Evolutionary conservation across 2,329 filamentous ascomycete species (phyloP).

Genomic region (Fusarium piperis): DNA sequence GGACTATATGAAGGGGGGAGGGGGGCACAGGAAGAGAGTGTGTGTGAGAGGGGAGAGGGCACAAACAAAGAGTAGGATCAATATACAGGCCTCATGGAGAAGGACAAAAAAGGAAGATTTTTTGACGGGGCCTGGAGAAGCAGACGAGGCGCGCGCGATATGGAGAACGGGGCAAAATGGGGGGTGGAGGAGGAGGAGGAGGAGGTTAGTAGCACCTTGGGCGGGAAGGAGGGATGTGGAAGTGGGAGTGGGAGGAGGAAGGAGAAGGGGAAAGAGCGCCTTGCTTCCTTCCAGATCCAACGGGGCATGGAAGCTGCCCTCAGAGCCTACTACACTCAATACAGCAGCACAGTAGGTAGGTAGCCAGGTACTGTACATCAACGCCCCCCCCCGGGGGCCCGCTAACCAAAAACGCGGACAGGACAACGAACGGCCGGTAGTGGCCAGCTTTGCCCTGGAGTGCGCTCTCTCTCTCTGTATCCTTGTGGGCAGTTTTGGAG

Average conservation of each 20-base stretch:
- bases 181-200: conserved; percentile 36
- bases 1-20: conserved; percentile 24
- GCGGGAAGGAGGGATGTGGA: conserved; percentile 31
- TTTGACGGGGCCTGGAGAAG: conserved; percentile 43
- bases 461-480: not conserved
- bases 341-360: not conserved
- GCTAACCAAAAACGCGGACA: conserved; percentile 14
- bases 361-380: not conserved
- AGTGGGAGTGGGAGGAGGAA: conserved; percentile 23
- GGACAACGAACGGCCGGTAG: conserved; percentile 1
- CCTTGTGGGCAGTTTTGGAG: not conserved
- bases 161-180: conserved; percentile 35
- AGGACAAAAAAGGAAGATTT: conserved; percentile 37
- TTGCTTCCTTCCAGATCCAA: conserved; percentile 8
- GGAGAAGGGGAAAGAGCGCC: conserved; percentile 20
- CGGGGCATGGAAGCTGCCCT: conserved; percentile 13
- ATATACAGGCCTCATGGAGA: conserved; percentile 51
- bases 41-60: conserved; percentile 27
- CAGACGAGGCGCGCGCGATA: conserved; percentile 39
- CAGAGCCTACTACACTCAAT: not conserved
- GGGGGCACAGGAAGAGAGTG: conserved; percentile 9
- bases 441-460: conserved; percentile 3
- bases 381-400: not conserved
- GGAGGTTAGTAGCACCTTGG: conserved; percentile 10
- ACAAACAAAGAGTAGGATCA: conserved; percentile 48